Evolutionary conservation across 2,329 filamentous ascomycete species (phyloP), one percentile per base, ranked within the genome.

Genomic region (Apiospora rasikravindrae): DNA sequence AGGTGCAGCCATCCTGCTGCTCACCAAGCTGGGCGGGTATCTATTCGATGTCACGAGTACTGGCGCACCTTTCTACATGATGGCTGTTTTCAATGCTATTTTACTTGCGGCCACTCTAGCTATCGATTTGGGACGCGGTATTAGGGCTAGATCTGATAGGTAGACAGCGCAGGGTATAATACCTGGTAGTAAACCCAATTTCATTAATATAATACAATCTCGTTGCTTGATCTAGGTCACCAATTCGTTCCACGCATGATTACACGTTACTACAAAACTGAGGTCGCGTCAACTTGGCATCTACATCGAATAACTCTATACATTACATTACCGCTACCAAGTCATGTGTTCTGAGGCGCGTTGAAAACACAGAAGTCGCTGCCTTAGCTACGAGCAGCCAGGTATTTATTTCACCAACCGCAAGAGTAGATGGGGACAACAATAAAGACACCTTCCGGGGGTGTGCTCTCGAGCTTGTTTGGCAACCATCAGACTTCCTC

Each of bases 1-100:
- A 14, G 96, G 96, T 19, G 93, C 91, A 0, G 96, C 95, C 0
- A 99, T 99, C 70, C 82, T 99, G 71, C 83, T 98, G 6, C 87
- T 99, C 22, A 98, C 96, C 0, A 99, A 99, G 83, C 82, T 96
- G 4, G 96, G 96, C 16, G 96, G 96, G 0, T 89, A 90, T 49
- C 83, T 98, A 67, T 99, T 98, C 78, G 96, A 99, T 81, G 86
- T 82, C 26, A 84, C 91, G 70, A 92, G 91, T 0, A 87, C 88
- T 2, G 93, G 93, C 0, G 93, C 94, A 14, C 96, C 96, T 0
- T 98, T 99, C 81, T 98, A 95, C 80, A 92, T 98, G 87, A 96
- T 99, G 92, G 95, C 95, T 0, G 85, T 85, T 0, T 98, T 98
- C 81, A 98, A 98, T 80, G 93, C 83, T 0, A 75, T 94, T 0